A percentile compares a stretch with the other conserved stretches of the same genome.
phyloP scores from a whole-genome alignment of 2,329 filamentous ascomycete species.

The Magnaporthiopsis rhizophila region DNA sequence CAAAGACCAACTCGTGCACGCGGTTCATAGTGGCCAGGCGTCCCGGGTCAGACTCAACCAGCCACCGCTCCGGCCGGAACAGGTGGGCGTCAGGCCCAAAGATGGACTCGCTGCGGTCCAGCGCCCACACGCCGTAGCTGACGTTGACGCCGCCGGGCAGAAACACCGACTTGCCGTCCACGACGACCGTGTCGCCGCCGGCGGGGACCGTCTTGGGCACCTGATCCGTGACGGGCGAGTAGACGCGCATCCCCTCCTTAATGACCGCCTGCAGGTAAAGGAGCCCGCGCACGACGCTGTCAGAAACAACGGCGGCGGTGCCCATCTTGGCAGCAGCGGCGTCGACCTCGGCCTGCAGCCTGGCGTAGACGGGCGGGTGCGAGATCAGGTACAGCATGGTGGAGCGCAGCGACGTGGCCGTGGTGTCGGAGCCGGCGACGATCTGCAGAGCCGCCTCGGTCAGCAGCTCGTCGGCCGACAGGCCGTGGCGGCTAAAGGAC shows the following conservation, averaged over 20 bases:
- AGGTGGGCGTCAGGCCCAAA: slow-evolving; percentile 28
- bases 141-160: slow-evolving; percentile 25
- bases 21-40: slow-evolving; percentile 20
- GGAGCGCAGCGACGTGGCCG: slow-evolving; percentile 37
- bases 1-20: slow-evolving; percentile 20
- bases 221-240: slow-evolving; percentile 20
- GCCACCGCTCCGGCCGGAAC: slow-evolving; percentile 38
- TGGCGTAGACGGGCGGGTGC: slow-evolving; percentile 9
- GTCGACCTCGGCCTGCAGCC: slow-evolving; percentile 13
- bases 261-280: slow-evolving; percentile 30
- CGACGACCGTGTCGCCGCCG: slow-evolving; percentile 20
- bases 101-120: slow-evolving; percentile 7
- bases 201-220: slow-evolving; percentile 19
- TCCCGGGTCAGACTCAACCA: slow-evolving; percentile 17
- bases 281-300: slow-evolving; percentile 13
- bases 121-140: slow-evolving; percentile 11
- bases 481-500: slow-evolving; percentile 6
- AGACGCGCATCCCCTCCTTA: slow-evolving; percentile 29
- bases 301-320: slow-evolving; percentile 1
- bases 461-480: slow-evolving; percentile 3
- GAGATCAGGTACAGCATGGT: slow-evolving; percentile 19
- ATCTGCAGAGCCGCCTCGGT: not conserved
- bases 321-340: not conserved
- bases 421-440: slow-evolving; percentile 43
- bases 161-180: slow-evolving; percentile 17